These are phyloP conservation scores for Peribolospora baueri DNA, from an alignment of 768 basidiomycete species.

Conservation along the genomic window DNA sequence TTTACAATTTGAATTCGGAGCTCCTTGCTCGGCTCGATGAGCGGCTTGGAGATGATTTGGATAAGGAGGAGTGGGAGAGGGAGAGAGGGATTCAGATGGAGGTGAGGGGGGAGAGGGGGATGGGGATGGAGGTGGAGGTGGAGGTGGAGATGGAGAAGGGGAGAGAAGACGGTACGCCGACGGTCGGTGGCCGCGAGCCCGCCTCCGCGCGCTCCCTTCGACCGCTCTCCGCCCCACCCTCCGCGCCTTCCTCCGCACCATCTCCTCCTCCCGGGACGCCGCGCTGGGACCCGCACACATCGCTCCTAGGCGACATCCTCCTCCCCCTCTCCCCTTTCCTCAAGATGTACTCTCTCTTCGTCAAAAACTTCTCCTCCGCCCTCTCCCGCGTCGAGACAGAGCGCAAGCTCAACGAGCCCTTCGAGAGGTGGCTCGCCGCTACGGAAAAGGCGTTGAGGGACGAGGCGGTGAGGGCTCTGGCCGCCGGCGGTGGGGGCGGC, in stretches of 20 bases:
- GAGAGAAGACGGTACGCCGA: not conserved
- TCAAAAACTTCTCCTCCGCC: slow-evolving; percentile 9
- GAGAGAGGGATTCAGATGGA: too few species aligned
- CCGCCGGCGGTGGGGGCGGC: not conserved
- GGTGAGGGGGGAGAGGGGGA: too few species aligned
- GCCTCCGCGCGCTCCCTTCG: not conserved
- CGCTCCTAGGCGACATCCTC: slow-evolving; percentile 5
- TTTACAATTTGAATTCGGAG: slow-evolving; percentile 9
- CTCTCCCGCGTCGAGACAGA: slow-evolving; percentile 6
- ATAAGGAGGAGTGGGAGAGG: too few species aligned
- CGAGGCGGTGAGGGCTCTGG: not conserved
- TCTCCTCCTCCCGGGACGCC: not conserved
- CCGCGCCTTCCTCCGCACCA: not conserved
- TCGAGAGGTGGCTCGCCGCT: not conserved
- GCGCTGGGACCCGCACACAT: not conserved
- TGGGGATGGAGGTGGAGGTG: too few species aligned
- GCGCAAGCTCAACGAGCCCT: slow-evolving; percentile 2
- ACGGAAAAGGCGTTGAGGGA: slow-evolving; percentile 1
- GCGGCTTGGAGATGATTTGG: not conserved
- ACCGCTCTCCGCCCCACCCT: not conserved
- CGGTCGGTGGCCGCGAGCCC: not conserved
- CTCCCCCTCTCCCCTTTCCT: slow-evolving; percentile 13
- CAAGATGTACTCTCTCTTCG: slow-evolving; percentile 14
- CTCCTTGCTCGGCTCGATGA: slow-evolving; percentile 9
- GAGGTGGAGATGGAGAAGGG: too few species aligned